Evolutionary conservation across 495 filamentous ascomycete genomes (phyloP), one percentile per base, ranked within the genome.

Genomic region (Lineolata rhizophorae): DNA sequence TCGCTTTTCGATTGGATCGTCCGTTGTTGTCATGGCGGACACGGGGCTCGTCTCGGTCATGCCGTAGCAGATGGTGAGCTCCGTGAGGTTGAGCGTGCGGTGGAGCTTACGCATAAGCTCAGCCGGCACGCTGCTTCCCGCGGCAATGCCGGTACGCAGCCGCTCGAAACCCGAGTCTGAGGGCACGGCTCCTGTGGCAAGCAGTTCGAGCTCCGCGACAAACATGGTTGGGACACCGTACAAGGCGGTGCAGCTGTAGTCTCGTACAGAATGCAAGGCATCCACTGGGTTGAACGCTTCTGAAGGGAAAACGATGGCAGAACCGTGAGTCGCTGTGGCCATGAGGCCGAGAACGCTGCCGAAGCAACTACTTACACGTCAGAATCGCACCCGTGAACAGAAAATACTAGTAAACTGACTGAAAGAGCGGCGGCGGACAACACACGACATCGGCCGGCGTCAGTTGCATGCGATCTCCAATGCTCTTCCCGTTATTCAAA

Each of bases 11-110:
- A 85, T 55, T 1, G 83, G 73, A 45, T 94, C 87, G 24, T 70
- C 54, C 0, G 76, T 85, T 0, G 75, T 65, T 0, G 85, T 97
- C 85, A 94, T 94, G 28, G 67, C 69, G 25, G 69, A 76, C 0
- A 92, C 83, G n/a, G 87, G 87, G 29, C 67, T 73, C 0, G 87
- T 97, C 53, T 97, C 87, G 10, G 87, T 97, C 87, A 97, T 97
- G 22, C 83, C 87, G 51, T 97, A 97, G 58, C 87, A 93, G 42
- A 93, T 94, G 0, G 84, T 92, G 34, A 94, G 47, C 18, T 92
- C 77, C 0, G 65, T 70, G 18, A 97, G 55, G 29, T 90, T 90
- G 3, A 94, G 56, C n/a, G 48, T 58, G 21, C 56, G 56, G 42
- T 85, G 77, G 11, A 97, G 48, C 36, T 67, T 72, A 11, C 69